phyloP scores from a whole-genome alignment of 768 basidiomycete genomes.

The Mycena haematopus region DNA sequence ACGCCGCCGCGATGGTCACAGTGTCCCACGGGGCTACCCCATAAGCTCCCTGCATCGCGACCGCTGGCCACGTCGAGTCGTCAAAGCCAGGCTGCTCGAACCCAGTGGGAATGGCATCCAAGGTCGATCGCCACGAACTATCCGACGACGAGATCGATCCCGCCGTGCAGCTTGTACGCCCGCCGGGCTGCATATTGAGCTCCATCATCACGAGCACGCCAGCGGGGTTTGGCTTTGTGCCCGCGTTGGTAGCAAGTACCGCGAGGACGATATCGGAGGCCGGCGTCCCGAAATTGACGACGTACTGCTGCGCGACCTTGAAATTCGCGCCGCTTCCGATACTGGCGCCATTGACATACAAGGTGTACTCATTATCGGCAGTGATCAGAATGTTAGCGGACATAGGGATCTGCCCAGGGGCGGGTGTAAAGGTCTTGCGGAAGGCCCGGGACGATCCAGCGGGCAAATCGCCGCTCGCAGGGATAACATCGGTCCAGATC shows the following conservation, averaged over 20 bases:
- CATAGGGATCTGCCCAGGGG: conserved; percentile 6
- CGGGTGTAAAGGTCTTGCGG: conserved; percentile 7
- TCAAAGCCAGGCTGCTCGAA: conserved; percentile 11
- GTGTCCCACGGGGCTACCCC: too few relatives aligned
- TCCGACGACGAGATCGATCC: conserved; percentile 10
- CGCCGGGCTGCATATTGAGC: conserved; percentile 9
- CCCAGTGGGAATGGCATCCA: not conserved
- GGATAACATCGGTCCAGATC: conserved; percentile 16
- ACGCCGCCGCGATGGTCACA: too few relatives aligned
- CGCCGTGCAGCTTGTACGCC: conserved; percentile 6
- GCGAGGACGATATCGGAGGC: conserved; percentile 9
- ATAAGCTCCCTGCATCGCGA: too few relatives aligned
- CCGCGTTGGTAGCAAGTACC: conserved; percentile 10
- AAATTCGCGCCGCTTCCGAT: not conserved
- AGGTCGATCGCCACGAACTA: conserved; percentile 3
- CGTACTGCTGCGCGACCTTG: conserved; percentile 4
- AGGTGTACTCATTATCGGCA: conserved; percentile 4
- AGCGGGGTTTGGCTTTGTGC: not conserved
- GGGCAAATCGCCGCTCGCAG: conserved; percentile 6
- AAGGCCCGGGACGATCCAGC: conserved; percentile 13
- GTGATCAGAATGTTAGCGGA: conserved; percentile 7
- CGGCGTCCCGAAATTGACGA: conserved; percentile 2
- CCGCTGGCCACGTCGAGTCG: conserved; percentile 12
- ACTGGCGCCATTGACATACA: conserved; percentile 4
- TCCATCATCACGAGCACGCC: conserved; percentile 12